Conservation (phyloP, 495 filamentous ascomycete genomes). For the Penicillium pulvis region DNA sequence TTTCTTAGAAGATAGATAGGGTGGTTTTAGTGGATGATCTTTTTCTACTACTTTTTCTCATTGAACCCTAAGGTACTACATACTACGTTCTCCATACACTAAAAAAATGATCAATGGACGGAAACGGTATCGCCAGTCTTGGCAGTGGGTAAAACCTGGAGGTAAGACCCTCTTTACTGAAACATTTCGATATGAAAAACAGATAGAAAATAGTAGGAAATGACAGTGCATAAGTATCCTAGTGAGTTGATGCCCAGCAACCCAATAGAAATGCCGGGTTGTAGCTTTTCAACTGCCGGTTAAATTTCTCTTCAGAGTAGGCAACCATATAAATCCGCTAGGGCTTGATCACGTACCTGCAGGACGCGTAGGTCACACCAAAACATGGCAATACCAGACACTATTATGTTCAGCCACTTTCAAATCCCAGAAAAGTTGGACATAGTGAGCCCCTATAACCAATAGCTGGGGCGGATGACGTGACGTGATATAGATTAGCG, state of each 20-base stretch:
- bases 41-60: background rate
- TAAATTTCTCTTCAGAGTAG: background rate
- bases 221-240: too few relatives aligned
- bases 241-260: too few relatives aligned
- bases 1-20: background rate
- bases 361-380: slow-evolving; percentile 23
- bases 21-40: background rate
- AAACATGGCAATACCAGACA: background rate
- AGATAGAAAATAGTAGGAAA: background rate
- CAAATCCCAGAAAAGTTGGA: background rate
- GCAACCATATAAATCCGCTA: background rate
- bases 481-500: background rate
- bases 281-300: background rate
- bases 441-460: background rate
- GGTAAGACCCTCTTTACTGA: background rate
- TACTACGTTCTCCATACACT: background rate
- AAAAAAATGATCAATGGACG: background rate
- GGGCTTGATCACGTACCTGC: slow-evolving; percentile 15
- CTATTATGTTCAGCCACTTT: background rate
- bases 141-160: background rate
- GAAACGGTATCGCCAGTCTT: slow-evolving; percentile 1
- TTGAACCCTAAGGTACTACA: background rate
- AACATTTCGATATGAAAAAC: background rate
- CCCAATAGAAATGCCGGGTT: background rate
- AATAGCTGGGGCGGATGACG: slow-evolving; percentile 4